Percentiles rank a stretch among this genome's conserved stretches.
phyloP scores from a whole-genome alignment of 305 asterid species.

The Solanum hybrid region DNA sequence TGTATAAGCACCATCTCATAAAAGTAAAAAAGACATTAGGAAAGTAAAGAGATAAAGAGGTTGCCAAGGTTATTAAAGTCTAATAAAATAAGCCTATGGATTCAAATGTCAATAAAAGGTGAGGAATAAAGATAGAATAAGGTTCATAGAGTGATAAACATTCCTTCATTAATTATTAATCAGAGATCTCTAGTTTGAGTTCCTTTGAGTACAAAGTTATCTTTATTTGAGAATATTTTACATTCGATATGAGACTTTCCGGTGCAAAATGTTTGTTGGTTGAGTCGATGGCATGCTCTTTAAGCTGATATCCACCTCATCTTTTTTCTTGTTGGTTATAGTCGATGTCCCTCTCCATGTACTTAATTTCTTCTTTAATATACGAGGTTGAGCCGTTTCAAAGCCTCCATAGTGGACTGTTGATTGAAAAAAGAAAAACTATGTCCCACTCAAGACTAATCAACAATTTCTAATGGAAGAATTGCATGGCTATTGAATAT shows the following conservation, averaged over 20 bases:
- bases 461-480: background rate
- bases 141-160: fast-evolving
- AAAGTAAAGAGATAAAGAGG: background rate
- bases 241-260: background rate
- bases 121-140: no score
- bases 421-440: background rate
- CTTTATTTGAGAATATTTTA: background rate
- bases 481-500: no score
- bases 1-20: background rate
- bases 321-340: no score
- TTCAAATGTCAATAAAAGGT: background rate
- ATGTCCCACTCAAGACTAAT: no score
- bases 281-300: no score
- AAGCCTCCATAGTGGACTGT: background rate
- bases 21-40: background rate
- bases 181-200: fast-evolving
- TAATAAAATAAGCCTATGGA: background rate
- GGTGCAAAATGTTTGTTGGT: no score
- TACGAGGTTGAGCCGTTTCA: no score
- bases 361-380: no score
- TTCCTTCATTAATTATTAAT: no score
- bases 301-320: no score
- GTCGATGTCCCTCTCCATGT: no score
- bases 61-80: no score
- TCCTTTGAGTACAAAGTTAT: fast-evolving